Percentiles rank a stretch among this genome's conserved stretches.
These are phyloP conservation scores for Polytrichum commune DNA, from an alignment of 225 moss, liverwort and hornwort genomes.

Conservation along the genomic window DNA sequence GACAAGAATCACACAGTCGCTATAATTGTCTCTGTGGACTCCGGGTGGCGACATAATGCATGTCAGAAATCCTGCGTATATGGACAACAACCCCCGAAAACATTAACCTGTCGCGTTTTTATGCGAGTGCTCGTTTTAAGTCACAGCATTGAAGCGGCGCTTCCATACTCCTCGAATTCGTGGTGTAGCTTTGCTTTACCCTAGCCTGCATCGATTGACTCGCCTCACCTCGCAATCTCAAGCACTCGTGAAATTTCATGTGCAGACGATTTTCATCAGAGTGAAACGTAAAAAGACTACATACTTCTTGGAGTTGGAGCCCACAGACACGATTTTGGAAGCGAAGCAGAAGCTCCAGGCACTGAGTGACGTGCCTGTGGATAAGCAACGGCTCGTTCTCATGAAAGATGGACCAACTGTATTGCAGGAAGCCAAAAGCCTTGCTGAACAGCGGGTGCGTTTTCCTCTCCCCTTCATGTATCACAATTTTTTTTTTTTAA, in stretches of 20 bases:
- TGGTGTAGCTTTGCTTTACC: too few species aligned
- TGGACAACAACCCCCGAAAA: too few species aligned
- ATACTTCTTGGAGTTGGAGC: constrained; percentile 70
- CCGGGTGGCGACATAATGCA: too few species aligned
- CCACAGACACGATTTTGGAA: constrained; percentile 56
- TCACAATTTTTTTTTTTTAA: too few species aligned
- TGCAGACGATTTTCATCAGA: constrained; percentile 71
- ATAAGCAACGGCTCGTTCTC: constrained; percentile 56
- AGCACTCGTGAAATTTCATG: not conserved
- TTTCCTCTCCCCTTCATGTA: not conserved
- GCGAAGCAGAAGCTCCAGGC: constrained; percentile 69
- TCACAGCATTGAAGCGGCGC: too few species aligned
- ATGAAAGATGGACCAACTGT: constrained; percentile 27
- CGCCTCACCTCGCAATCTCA: not conserved
- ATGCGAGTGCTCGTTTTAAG: too few species aligned
- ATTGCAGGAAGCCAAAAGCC: constrained; percentile 63
- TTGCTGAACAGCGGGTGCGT: constrained; percentile 62
- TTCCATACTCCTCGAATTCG: too few species aligned
- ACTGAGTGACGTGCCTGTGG: constrained; percentile 54
- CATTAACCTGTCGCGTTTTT: too few species aligned
- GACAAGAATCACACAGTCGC: too few species aligned
- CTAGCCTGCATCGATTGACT: too few species aligned
- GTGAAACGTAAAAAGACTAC: constrained; percentile 75
- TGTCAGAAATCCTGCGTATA: too few species aligned
- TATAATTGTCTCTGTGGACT: too few species aligned